phyloP scores from a whole-genome alignment of 2,329 filamentous ascomycete species.

The Pseudohalonectria lignicola region DNA sequence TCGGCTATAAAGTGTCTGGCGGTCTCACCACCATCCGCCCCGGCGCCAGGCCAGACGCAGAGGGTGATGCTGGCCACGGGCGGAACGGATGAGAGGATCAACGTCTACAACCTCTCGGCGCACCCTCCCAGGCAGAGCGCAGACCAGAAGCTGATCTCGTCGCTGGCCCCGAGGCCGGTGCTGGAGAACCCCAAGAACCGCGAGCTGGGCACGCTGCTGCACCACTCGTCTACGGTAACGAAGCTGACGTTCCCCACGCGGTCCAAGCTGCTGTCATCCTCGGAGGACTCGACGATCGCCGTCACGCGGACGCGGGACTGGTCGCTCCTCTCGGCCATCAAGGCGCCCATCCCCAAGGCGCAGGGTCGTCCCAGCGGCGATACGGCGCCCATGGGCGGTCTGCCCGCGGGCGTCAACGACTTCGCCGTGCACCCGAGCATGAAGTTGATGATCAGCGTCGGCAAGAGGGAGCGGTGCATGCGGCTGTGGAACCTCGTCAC shows the following conservation, averaged over 20 bases:
- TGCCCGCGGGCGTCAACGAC: conserved; percentile 83
- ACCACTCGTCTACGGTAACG: conserved; percentile 78
- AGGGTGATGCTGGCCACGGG: conserved; percentile 87
- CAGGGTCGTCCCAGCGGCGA: conserved; percentile 78
- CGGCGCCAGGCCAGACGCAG: conserved; percentile 50
- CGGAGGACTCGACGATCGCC: conserved; percentile 85
- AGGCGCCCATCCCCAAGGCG: conserved; percentile 74
- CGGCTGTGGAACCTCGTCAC: conserved; percentile 94
- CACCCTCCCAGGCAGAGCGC: conserved; percentile 44
- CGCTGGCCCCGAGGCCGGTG: conserved; percentile 53
- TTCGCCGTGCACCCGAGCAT: conserved; percentile 94
- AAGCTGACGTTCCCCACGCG: conserved; percentile 72
- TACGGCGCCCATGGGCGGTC: conserved; percentile 70
- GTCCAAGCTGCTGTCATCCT: conserved; percentile 76
- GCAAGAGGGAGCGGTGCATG: conserved; percentile 84
- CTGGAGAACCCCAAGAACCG: conserved; percentile 83
- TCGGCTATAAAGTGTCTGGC: conserved; percentile 86
- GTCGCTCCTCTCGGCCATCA: conserved; percentile 78
- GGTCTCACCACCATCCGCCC: conserved; percentile 63
- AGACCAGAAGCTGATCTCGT: conserved; percentile 48
- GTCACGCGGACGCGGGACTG: conserved; percentile 83
- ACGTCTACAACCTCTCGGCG: conserved; percentile 80
- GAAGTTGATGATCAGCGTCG: conserved; percentile 92
- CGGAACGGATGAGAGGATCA: conserved; percentile 87
- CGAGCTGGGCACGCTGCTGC: conserved; percentile 75